Evolutionary conservation across 2,329 filamentous ascomycete genomes (phyloP).

Genomic region (Mycosphaerelloides madeirae): DNA sequence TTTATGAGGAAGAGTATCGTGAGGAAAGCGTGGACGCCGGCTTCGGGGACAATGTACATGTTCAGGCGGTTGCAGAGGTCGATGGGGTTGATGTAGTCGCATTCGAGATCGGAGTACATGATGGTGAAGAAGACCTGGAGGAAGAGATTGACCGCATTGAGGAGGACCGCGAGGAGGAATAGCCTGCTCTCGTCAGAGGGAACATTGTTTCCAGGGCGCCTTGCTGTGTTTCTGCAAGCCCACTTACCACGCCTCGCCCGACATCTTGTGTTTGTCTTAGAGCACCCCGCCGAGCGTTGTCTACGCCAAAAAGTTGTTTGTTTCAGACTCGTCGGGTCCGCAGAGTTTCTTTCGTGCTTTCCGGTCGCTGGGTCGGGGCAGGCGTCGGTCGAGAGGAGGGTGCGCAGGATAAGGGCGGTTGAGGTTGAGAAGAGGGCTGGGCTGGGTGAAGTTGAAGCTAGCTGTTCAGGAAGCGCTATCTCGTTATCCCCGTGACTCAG

Average conservation of each 20-base stretch:
- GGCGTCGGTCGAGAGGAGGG: too few relatives aligned
- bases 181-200: conserved; percentile 53
- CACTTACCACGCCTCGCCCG: conserved; percentile 36
- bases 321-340: not conserved
- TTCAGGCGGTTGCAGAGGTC: conserved; percentile 99
- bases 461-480: too few relatives aligned
- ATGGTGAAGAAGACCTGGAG: conserved; percentile 99
- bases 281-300: not conserved
- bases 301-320: not conserved
- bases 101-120: conserved; percentile 99
- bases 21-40: conserved; percentile 91
- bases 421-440: too few relatives aligned
- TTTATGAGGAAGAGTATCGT: conserved; percentile 97
- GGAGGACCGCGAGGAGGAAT: conserved; percentile 93
- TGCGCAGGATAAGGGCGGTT: too few relatives aligned
- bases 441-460: too few relatives aligned
- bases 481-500: too few relatives aligned
- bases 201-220: not conserved
- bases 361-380: too few relatives aligned
- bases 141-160: conserved; percentile 99
- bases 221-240: conserved; percentile 3
- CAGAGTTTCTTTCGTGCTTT: not conserved
- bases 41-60: conserved; percentile 98
- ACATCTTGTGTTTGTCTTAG: conserved; percentile 28
- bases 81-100: conserved; percentile 99